A percentile compares a stretch with the other conserved stretches of the same genome.
Evolutionary conservation across 164 flowering plant species (phyloP).

Genomic region (Umbellularia californica): DNA sequence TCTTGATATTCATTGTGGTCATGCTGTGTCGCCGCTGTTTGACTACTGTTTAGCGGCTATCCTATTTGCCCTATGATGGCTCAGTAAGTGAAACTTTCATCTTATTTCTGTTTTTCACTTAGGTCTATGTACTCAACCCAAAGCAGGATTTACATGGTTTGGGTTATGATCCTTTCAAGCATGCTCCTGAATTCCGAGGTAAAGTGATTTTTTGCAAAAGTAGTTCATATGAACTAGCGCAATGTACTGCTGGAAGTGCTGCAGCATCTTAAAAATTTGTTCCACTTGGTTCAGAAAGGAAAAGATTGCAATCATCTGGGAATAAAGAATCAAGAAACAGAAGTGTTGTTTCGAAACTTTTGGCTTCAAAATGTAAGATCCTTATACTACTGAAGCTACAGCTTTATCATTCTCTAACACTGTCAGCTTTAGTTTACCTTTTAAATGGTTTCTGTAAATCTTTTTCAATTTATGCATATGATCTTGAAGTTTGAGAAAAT

Average conservation of each 20-base stretch:
- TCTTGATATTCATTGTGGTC: neutral
- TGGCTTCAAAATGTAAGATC: conserved; percentile 55
- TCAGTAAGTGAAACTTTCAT: neutral
- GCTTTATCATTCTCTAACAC: neutral
- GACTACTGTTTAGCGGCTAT: neutral
- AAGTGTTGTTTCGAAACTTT: conserved; percentile 41
- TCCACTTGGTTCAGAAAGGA: conserved; percentile 48
- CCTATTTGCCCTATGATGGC: neutral
- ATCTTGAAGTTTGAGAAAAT: neutral
- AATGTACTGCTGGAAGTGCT: neutral
- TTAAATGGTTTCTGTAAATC: neutral
- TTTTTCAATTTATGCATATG: neutral
- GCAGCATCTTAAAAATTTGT: conserved; percentile 3
- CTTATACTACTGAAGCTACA: neutral
- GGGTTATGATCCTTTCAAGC: conserved; percentile 92
- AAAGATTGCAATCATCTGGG: conserved; percentile 46
- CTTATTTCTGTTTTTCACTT: conserved; percentile 10
- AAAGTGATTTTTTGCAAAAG: neutral
- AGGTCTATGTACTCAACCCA: conserved; percentile 77
- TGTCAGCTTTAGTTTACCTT: neutral
- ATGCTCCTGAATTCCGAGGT: conserved; percentile 97
- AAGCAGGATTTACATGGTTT: conserved; percentile 92
- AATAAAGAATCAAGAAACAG: conserved; percentile 25
- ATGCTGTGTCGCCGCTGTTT: neutral
- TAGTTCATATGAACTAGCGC: neutral